phyloP scores from a whole-genome alignment of 495 filamentous ascomycete genomes.

The Evernia prunastri region DNA sequence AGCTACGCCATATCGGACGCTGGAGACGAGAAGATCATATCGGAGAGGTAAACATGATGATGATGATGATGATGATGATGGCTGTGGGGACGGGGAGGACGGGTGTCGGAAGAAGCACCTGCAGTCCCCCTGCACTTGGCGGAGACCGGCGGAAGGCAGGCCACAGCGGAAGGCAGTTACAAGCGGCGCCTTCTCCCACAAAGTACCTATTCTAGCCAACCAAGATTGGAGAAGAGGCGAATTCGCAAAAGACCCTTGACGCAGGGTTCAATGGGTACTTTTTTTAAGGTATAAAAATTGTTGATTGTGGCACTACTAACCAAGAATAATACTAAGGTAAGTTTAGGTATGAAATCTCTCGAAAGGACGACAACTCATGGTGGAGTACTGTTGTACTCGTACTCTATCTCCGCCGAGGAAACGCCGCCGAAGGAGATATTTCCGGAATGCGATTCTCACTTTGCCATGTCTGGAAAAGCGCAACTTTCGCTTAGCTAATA shows the following conservation, averaged over 20 bases:
- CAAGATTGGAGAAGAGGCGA: background rate
- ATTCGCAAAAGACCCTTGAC: background rate
- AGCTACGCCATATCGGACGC: no score
- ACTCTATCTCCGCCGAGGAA: background rate
- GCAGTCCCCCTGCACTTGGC: background rate
- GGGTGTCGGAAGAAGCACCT: background rate
- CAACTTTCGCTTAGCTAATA: no score
- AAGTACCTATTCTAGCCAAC: no score
- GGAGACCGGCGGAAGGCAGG: background rate
- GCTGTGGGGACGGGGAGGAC: no score
- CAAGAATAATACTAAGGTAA: no score
- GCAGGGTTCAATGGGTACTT: background rate
- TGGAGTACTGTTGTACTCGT: no score
- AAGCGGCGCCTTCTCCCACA: background rate
- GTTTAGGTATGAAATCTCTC: background rate
- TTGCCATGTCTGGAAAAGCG: background rate
- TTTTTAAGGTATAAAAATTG: no score
- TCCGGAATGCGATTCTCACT: slow-evolving; percentile 2
- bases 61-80: no score
- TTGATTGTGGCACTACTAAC: no score
- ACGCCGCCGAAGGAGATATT: no score
- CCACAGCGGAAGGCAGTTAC: background rate
- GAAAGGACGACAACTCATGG: no score
- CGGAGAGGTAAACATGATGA: no score
- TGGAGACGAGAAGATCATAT: background rate